Percentiles rank a stretch among this genome's conserved stretches.
Conservation (phyloP, 1,284 basidiomycete genomes). For the Jaminaea rosea region DNA sequence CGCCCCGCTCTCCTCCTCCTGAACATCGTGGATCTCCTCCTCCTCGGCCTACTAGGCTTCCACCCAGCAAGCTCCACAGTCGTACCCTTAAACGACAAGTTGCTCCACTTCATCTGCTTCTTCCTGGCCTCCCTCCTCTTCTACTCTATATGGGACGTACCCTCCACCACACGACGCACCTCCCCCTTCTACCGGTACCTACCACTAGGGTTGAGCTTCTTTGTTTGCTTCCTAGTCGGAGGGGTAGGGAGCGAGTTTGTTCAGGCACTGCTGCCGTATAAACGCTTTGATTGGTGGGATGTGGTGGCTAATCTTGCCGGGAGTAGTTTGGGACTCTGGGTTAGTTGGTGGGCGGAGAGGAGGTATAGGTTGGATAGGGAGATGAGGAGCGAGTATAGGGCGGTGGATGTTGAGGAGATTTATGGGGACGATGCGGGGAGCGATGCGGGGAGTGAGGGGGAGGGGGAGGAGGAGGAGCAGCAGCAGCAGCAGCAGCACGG, state of each 20-base stretch:
- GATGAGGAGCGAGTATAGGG: too few relatives aligned
- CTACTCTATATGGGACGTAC: slow-evolving; percentile 73
- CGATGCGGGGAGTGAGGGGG: neutral
- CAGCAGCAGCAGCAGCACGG: neutral
- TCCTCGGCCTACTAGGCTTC: slow-evolving; percentile 14
- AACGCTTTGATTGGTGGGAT: slow-evolving; percentile 51
- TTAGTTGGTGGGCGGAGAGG: too few relatives aligned
- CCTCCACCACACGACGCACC: neutral
- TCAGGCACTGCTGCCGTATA: slow-evolving; percentile 62
- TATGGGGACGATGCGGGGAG: too few relatives aligned
- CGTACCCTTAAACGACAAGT: slow-evolving; percentile 69
- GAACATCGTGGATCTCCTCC: neutral
- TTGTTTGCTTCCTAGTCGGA: slow-evolving; percentile 52
- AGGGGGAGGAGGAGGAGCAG: neutral
- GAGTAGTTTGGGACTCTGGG: neutral
- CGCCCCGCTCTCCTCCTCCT: neutral
- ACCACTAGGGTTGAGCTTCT: slow-evolving; percentile 59
- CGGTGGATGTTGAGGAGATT: too few relatives aligned
- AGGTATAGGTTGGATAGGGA: too few relatives aligned
- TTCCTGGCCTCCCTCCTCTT: slow-evolving; percentile 64
- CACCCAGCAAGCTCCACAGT: slow-evolving; percentile 29
- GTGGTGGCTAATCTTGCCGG: slow-evolving; percentile 72
- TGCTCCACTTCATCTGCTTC: slow-evolving; percentile 75
- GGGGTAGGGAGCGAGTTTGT: slow-evolving; percentile 77
- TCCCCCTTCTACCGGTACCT: slow-evolving; percentile 62